These are phyloP conservation scores for Rhodofomes roseus DNA, from an alignment of 1,284 basidiomycete genomes.

Conservation along the genomic window DNA sequence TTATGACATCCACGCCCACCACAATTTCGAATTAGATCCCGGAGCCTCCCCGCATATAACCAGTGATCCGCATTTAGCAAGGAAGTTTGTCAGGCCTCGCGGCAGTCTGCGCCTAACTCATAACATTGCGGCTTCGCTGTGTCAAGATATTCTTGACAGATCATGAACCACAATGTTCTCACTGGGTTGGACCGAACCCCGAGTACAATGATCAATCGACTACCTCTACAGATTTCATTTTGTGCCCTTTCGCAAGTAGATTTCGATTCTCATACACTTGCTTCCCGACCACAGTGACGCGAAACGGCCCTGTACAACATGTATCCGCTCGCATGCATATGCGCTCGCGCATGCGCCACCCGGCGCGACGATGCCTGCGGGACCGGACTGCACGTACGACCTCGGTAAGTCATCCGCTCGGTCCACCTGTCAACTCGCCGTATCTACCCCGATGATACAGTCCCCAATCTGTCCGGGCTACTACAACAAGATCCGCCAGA, in stretches of 20 bases:
- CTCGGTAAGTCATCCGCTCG: conserved; percentile 37
- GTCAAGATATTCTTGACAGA: too few relatives aligned
- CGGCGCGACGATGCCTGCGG: conserved; percentile 44
- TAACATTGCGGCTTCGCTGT: too few relatives aligned
- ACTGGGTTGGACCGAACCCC: too few relatives aligned
- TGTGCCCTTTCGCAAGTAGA: neutral
- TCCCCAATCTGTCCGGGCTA: conserved; percentile 22
- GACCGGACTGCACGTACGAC: conserved; percentile 70
- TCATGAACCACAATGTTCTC: too few relatives aligned
- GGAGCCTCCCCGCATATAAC: too few relatives aligned
- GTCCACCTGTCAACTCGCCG: too few relatives aligned
- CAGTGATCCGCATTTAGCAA: too few relatives aligned
- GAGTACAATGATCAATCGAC: too few relatives aligned
- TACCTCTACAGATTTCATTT: neutral
- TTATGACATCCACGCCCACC: too few relatives aligned
- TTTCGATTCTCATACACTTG: conserved; percentile 1
- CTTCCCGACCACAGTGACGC: conserved; percentile 23
- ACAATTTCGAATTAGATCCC: too few relatives aligned
- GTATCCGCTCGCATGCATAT: conserved; percentile 63
- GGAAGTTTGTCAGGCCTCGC: too few relatives aligned
- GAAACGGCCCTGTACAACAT: conserved; percentile 65
- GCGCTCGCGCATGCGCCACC: conserved; percentile 53
- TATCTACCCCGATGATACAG: neutral
- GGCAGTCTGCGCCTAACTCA: too few relatives aligned
- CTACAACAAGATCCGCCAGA: conserved; percentile 46